These are phyloP conservation scores for Globisporangium rhizosaccharum DNA, from an alignment of 352 stramenopile genomes.

Conservation along the genomic window DNA sequence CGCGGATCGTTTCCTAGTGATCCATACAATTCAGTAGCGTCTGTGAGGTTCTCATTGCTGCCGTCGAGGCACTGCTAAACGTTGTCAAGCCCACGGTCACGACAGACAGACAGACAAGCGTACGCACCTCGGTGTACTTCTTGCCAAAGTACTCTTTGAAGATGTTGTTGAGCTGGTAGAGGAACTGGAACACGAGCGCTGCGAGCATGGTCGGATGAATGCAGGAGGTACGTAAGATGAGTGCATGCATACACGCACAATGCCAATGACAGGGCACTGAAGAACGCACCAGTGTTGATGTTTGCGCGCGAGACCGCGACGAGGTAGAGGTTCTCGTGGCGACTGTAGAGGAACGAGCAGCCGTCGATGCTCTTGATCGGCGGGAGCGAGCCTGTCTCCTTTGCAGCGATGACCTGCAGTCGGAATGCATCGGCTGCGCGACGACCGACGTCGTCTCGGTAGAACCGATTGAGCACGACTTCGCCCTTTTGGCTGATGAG, in stretches of 20 bases:
- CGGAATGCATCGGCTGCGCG: constrained; percentile 66
- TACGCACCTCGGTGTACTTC: constrained; percentile 91
- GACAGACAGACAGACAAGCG: background rate
- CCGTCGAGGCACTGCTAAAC: background rate
- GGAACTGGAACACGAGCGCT: constrained; percentile 94
- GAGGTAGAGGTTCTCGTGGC: constrained; percentile 97
- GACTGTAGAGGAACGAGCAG: constrained; percentile 97
- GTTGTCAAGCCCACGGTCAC: too few relatives aligned
- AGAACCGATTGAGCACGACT: constrained; percentile 79
- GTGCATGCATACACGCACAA: background rate
- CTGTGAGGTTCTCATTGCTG: background rate
- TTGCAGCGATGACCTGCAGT: constrained; percentile 92
- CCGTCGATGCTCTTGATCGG: constrained; percentile 96
- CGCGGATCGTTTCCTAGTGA: constrained; percentile 87
- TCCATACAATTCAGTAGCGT: background rate
- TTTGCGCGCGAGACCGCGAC: constrained; percentile 96
- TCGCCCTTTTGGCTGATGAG: constrained; percentile 81
- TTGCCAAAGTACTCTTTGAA: constrained; percentile 97
- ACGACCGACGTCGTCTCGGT: constrained; percentile 73
- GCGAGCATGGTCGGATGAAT: background rate
- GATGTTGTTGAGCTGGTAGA: constrained; percentile 95
- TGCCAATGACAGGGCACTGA: background rate
- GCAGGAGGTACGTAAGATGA: background rate
- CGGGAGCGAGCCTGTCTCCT: constrained; percentile 92
- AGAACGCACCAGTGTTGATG: constrained; percentile 86